Percentiles rank a stretch among this genome's conserved stretches.
These are phyloP conservation scores for Ceratocystis papillata DNA, from an alignment of 2,329 filamentous ascomycete species.

Conservation along the genomic window DNA sequence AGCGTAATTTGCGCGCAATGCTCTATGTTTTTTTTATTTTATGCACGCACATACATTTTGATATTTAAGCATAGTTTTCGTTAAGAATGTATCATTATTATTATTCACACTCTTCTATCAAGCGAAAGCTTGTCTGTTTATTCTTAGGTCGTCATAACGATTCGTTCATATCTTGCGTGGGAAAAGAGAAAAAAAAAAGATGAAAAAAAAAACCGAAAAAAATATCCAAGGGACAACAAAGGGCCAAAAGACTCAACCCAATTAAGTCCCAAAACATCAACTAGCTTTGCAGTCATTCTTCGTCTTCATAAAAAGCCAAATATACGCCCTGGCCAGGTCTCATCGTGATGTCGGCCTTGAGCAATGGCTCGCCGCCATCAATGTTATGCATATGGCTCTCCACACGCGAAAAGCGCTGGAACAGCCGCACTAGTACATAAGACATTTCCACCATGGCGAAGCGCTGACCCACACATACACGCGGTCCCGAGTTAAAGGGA, in stretches of 20 bases:
- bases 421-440: slow-evolving; percentile 60
- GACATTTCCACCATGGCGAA: slow-evolving; percentile 69
- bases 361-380: slow-evolving; percentile 42
- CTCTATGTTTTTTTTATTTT: not conserved
- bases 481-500: slow-evolving; percentile 63
- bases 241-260: not conserved
- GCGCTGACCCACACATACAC: slow-evolving; percentile 70
- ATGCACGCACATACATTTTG: not conserved
- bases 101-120: not conserved
- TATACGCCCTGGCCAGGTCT: slow-evolving; percentile 48
- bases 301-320: slow-evolving; percentile 45
- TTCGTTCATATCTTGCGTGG: not conserved
- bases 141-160: not conserved
- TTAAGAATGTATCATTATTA: too few species aligned
- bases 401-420: slow-evolving; percentile 59
- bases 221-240: not conserved
- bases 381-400: slow-evolving; percentile 46
- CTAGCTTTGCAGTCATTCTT: slow-evolving; percentile 26
- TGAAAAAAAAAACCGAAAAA: not conserved
- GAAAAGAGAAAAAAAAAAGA: not conserved
- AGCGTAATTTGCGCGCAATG: not conserved
- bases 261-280: not conserved
- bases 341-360: slow-evolving; percentile 51
- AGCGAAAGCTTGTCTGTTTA: not conserved
- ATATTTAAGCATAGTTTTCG: not conserved